Base-by-base conservation (phyloP, 176 grass and related monocot genomes). In the Guadua angustifolia region DNA sequence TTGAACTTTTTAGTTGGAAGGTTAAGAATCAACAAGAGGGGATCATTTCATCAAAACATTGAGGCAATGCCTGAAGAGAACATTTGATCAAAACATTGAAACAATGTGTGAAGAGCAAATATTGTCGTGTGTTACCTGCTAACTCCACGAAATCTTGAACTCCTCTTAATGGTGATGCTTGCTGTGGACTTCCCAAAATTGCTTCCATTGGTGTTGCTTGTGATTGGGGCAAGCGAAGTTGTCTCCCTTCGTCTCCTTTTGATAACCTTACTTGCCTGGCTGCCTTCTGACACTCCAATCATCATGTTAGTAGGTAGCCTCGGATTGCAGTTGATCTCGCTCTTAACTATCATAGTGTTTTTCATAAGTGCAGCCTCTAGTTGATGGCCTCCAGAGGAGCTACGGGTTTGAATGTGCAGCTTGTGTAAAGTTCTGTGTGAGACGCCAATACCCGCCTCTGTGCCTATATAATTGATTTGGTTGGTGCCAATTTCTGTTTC, bases 81-180 rank as follows among this genome's bases (percentile, higher is more conserved):
- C 11, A 33, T 61, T 33, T 17, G 61, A 64, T 68, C 36, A 21
- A 45, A 24, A 46, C 67, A 66, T 36, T 19, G 44, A 7, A 42
- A 12, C 44, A 39, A 45, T 9, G 13, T 46, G 39, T 18, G 70
- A 51, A 29, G 16, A 39, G 7, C 45, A 33, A 22, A 18, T 51
- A 1, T 46, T 71, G 10, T 71, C 21, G 39, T 44, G 19, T 29
- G 24, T 73, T 80, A 86, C 84, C 70, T 81, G 85, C 85, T 87
- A 11, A 81, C 85, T 33, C 85, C 85, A 16, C 85, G 78, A 75
- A 87, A 87, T 60, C 85, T 64, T 13, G 85, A 81, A 42, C 85
- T 87, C 22, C 85, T 75, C 73, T 81, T 87, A 26, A 58, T 59
- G 4, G 78, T 60, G 45, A 59, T 66, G 46, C 60, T 36, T 18